Evolutionary conservation across 2,329 filamentous ascomycete species (phyloP), one percentile per base, ranked within the genome.

Genomic region (Bimuria novae-zelandiae): DNA sequence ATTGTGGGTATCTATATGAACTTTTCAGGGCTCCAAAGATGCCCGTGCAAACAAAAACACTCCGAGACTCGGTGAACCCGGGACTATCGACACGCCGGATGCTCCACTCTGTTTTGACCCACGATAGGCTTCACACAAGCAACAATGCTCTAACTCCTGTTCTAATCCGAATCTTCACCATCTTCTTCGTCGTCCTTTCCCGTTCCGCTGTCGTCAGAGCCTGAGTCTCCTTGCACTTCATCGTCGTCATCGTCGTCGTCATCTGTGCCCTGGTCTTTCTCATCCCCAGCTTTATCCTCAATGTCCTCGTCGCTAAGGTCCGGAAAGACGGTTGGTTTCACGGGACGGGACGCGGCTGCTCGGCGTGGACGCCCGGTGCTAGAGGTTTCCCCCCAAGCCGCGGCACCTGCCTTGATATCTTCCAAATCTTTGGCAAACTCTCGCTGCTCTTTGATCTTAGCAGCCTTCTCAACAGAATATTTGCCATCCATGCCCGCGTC

Each of bases 401-500:
- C 83, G 54, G 90, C 87, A 65, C 91, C 92, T 70, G 94, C 87
- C 70, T 90, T 86, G 14, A 96, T 91, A 11, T 86, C 88, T 67
- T 94, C 90, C 6, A 96, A 78, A 66, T 99, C 93, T 0, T 87
- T 90, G 65, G 85, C 82, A 30, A 99, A 80, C 75, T 99, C 93
- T 48, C 93, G 82, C 66, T 83, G 81, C 75, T 96, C 93, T 70
- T 91, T 94, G 70, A 97, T 97, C 73, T 90, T 86, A 21, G 82
- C 85, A 0, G 93, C 93, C 66, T 89, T 93, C 36, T 91, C 87
- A 64, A 89, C 83, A 0, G 90, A 96, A 74, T 91, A 97, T 14
- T 93, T 85, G 0, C 92, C 93, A 1, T 86, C 86, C 89, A 97
- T 97, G 29, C 93, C 94, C 4, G 86, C 80, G 25, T 96, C 91